Percentiles rank a stretch among this genome's conserved stretches.
Conservation (phyloP, 257 asterid species). For the Phtheirospermum japonicum region DNA sequence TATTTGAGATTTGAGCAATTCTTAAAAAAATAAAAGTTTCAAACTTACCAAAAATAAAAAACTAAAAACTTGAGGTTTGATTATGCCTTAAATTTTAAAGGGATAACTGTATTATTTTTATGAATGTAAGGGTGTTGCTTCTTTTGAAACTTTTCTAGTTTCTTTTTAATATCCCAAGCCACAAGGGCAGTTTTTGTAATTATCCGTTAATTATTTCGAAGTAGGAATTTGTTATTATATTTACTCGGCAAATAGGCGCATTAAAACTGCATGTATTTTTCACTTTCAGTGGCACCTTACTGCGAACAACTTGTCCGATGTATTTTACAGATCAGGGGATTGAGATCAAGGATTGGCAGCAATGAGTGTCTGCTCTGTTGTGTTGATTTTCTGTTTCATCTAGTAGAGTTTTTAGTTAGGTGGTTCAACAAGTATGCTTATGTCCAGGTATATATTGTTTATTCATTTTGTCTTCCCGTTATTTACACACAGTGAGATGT, state of each 20-base stretch:
- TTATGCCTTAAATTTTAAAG: too few species aligned
- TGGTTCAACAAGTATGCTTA: constrained; percentile 97
- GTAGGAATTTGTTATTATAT: constrained; percentile 2
- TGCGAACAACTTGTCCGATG: constrained; percentile 21
- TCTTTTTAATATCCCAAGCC: neutral
- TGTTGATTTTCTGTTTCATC: constrained; percentile 88
- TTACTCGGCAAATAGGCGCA: constrained; percentile 7
- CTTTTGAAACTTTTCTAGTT: neutral
- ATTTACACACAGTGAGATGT: neutral
- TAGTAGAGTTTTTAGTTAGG: constrained; percentile 92
- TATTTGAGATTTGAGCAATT: too few species aligned
- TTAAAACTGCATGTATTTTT: constrained; percentile 9
- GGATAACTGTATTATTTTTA: too few species aligned
- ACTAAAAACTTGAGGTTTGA: too few species aligned
- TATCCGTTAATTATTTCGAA: neutral
- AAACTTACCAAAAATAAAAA: too few species aligned
- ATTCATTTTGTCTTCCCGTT: neutral
- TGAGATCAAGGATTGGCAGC: constrained; percentile 92
- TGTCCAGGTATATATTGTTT: constrained; percentile 68
- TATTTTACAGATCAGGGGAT: constrained; percentile 77
- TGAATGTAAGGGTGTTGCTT: too few species aligned
- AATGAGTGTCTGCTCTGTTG: constrained; percentile 96
- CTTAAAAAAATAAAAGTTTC: too few species aligned
- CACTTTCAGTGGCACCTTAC: constrained; percentile 9
- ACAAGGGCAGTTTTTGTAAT: neutral